Evolutionary conservation across 192 early-diverging fungal genomes (phyloP).

Genomic region (Linnemannia schmuckeri): DNA sequence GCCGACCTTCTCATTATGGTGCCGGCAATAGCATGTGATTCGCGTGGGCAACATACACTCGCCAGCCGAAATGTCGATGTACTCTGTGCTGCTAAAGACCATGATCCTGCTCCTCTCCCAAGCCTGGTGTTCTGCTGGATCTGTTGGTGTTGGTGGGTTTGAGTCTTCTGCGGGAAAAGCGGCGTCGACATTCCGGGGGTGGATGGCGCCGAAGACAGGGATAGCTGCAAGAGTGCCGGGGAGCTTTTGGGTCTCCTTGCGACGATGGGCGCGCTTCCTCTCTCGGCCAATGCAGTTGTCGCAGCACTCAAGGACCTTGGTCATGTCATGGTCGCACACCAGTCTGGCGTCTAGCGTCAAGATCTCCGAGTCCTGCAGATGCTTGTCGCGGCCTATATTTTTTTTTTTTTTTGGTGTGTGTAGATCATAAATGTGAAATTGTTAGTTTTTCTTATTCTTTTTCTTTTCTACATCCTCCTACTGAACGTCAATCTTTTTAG

Average conservation of each 20-base stretch:
- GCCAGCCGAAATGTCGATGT: slow-evolving; percentile 81
- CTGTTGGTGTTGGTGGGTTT: slow-evolving; percentile 47
- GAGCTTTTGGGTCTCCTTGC: slow-evolving; percentile 45
- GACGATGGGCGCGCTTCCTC: slow-evolving; percentile 67
- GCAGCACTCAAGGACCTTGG: slow-evolving; percentile 77
- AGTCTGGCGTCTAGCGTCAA: slow-evolving; percentile 77
- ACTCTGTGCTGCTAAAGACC: slow-evolving; percentile 81
- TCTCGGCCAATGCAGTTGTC: slow-evolving; percentile 80
- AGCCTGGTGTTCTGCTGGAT: slow-evolving; percentile 62
- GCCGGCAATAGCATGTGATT: slow-evolving; percentile 91
- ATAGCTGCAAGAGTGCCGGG: slow-evolving; percentile 52
- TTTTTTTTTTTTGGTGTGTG: not conserved
- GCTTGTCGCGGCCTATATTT: slow-evolving; percentile 43
- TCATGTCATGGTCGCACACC: slow-evolving; percentile 80
- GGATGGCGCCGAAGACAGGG: slow-evolving; percentile 63
- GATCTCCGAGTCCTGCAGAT: slow-evolving; percentile 59
- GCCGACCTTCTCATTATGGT: slow-evolving; percentile 86
- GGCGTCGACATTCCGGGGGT: slow-evolving; percentile 54
- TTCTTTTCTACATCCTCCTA: not conserved
- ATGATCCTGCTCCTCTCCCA: slow-evolving; percentile 76
- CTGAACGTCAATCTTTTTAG: too few species aligned
- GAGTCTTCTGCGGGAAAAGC: slow-evolving; percentile 42
- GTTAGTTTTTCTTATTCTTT: not conserved
- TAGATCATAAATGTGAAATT: not conserved
- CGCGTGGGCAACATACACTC: slow-evolving; percentile 83